phyloP scores from a whole-genome alignment of 768 basidiomycete genomes.

The Leccinum pellstonianum region DNA sequence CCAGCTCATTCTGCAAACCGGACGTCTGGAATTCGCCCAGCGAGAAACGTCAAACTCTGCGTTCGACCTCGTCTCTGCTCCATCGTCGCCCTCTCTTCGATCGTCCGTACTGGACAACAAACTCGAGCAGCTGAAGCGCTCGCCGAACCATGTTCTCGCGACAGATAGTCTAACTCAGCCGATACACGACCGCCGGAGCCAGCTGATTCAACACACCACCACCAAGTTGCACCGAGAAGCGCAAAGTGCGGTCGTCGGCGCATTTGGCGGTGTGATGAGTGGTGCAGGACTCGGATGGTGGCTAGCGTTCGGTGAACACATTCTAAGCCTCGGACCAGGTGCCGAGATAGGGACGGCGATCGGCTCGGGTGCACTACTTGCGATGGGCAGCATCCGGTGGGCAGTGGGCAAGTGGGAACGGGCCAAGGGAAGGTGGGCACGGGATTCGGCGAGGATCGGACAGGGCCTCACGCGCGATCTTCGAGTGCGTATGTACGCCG shows the following conservation, averaged over 20 bases:
- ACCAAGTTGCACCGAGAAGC: slow-evolving; percentile 61
- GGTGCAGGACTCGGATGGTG: slow-evolving; percentile 61
- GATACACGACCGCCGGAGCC: slow-evolving; percentile 48
- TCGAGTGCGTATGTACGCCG: slow-evolving; percentile 39
- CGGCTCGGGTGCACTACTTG: slow-evolving; percentile 55
- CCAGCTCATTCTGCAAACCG: slow-evolving; percentile 66
- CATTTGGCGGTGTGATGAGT: slow-evolving; percentile 45
- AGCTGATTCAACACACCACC: slow-evolving; percentile 57
- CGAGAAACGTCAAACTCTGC: slow-evolving; percentile 40
- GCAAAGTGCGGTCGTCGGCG: slow-evolving; percentile 53
- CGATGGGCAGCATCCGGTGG: slow-evolving; percentile 55
- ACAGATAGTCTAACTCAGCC: slow-evolving; percentile 50
- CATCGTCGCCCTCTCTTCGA: slow-evolving; percentile 34
- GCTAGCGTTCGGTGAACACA: slow-evolving; percentile 41
- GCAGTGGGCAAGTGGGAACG: slow-evolving; percentile 66
- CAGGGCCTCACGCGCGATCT: slow-evolving; percentile 66
- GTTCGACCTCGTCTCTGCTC: slow-evolving; percentile 37
- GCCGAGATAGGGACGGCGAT: slow-evolving; percentile 57
- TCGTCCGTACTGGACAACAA: slow-evolving; percentile 60
- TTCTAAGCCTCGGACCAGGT: slow-evolving; percentile 34
- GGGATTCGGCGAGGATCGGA: slow-evolving; percentile 61
- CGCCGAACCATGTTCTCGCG: slow-evolving; percentile 46
- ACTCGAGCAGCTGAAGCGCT: slow-evolving; percentile 50
- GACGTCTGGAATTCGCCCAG: slow-evolving; percentile 53
- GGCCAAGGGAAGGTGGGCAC: slow-evolving; percentile 64